These are phyloP conservation scores for Manihot esculenta DNA, from an alignment of 441 rosid genomes.

Conservation along the genomic window DNA sequence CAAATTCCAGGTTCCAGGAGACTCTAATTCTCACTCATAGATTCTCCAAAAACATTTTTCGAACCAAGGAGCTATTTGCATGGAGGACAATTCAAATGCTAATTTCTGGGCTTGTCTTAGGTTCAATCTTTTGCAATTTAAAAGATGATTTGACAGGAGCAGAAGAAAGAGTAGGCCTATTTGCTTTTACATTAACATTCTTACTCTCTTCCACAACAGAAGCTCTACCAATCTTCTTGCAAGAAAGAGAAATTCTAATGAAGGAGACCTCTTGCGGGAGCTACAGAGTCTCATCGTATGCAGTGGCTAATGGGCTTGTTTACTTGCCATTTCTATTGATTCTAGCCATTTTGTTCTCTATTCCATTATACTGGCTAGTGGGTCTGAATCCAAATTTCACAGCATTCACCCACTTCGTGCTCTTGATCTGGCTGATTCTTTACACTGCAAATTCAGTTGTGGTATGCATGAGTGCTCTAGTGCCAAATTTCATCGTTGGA, in stretches of 20 bases:
- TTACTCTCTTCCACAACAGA: constrained; percentile 81
- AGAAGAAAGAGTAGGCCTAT: constrained; percentile 81
- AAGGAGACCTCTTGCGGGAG: constrained; percentile 84
- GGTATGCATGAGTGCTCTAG: constrained; percentile 90
- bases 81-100: constrained; percentile 84
- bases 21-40: constrained; percentile 72
- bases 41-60: constrained; percentile 82
- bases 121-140: constrained; percentile 67
- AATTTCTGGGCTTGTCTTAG: constrained; percentile 75
- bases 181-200: constrained; percentile 84
- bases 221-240: constrained; percentile 86
- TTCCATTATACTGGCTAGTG: constrained; percentile 85
- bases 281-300: constrained; percentile 88
- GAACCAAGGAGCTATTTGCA: constrained; percentile 81
- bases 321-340: constrained; percentile 88
- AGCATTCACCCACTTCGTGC: constrained; percentile 70
- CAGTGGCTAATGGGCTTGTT: constrained; percentile 77
- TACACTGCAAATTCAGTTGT: constrained; percentile 96
- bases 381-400: constrained; percentile 62
- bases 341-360: constrained; percentile 61
- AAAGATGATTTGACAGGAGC: constrained; percentile 65
- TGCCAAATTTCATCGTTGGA: constrained; percentile 87
- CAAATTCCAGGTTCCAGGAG: constrained; percentile 68
- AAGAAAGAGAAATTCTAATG: constrained; percentile 90
- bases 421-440: constrained; percentile 85